phyloP scores from a whole-genome alignment of 441 rosid genomes.

The Pelargonium australe region DNA sequence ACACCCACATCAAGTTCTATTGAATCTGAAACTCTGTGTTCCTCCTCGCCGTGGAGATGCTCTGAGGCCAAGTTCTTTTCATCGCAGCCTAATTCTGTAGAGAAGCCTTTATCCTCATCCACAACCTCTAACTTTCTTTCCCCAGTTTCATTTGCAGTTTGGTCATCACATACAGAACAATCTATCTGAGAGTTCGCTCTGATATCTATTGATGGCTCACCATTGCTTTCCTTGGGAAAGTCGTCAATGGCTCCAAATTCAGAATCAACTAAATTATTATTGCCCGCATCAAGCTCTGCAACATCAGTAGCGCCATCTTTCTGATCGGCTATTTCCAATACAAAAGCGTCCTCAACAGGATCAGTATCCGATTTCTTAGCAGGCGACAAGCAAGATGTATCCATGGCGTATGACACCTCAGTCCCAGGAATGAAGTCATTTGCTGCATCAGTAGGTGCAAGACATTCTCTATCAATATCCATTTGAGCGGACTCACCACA shows the following conservation, averaged over 20 bases:
- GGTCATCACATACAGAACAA: conserved; percentile 32
- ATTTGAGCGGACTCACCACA: conserved; percentile 35
- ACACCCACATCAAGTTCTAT: conserved; percentile 26
- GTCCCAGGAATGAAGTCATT: conserved; percentile 25
- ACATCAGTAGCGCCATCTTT: conserved; percentile 30
- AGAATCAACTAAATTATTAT: conserved; percentile 29
- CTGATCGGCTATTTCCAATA: conserved; percentile 31
- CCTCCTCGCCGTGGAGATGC: conserved; percentile 31
- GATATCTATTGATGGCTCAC: conserved; percentile 31
- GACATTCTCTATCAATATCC: conserved; percentile 38
- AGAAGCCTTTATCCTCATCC: conserved; percentile 29
- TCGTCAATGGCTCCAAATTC: conserved; percentile 38
- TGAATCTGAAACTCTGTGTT: conserved; percentile 20
- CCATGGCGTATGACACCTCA: conserved; percentile 20
- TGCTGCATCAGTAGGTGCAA: conserved; percentile 35
- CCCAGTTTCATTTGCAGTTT: conserved; percentile 30
- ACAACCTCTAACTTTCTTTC: conserved; percentile 18
- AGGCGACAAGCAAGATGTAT: conserved; percentile 26
- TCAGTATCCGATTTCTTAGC: conserved; percentile 28
- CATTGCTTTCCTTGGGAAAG: conserved; percentile 38
- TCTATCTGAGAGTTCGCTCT: conserved; percentile 30
- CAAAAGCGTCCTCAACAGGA: conserved; percentile 24
- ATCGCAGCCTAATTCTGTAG: conserved; percentile 30
- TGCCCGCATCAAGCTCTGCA: conserved; percentile 28
- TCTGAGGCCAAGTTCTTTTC: conserved; percentile 26